A percentile compares a stretch with the other conserved stretches of the same genome.
phyloP scores from a whole-genome alignment of 257 asterid species.

The Ballota nigra region DNA sequence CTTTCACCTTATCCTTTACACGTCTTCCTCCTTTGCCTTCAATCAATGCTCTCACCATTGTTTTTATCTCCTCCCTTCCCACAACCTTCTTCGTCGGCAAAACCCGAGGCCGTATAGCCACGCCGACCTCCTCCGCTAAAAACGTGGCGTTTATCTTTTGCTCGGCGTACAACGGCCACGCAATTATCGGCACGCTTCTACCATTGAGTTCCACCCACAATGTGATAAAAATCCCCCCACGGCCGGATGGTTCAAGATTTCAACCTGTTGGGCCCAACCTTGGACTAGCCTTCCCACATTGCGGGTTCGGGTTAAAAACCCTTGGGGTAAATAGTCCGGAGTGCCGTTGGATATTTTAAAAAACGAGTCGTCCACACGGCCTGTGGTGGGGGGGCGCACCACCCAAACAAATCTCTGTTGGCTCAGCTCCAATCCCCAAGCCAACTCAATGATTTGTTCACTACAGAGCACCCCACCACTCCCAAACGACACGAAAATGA shows the following conservation, averaged over 20 bases:
- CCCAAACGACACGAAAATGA: slow-evolving; percentile 61
- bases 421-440: slow-evolving; percentile 64
- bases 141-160: slow-evolving; percentile 57
- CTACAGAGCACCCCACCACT: slow-evolving; percentile 57
- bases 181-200: slow-evolving; percentile 65
- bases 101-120: slow-evolving; percentile 46
- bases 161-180: slow-evolving; percentile 76
- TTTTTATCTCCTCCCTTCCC: slow-evolving; percentile 51
- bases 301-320: slow-evolving; percentile 34
- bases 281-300: slow-evolving; percentile 34
- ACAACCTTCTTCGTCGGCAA: slow-evolving; percentile 45
- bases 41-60: slow-evolving; percentile 42
- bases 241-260: slow-evolving; percentile 41
- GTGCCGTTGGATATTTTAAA: slow-evolving; percentile 27
- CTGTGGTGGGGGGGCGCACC: slow-evolving; percentile 44
- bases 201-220: slow-evolving; percentile 68
- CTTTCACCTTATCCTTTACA: slow-evolving; percentile 33
- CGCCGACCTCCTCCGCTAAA: slow-evolving; percentile 47
- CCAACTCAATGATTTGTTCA: slow-evolving; percentile 50
- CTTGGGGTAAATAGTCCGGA: slow-evolving; percentile 40
- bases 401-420: slow-evolving; percentile 63
- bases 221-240: slow-evolving; percentile 65
- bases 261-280: slow-evolving; percentile 49
- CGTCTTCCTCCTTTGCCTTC: slow-evolving; percentile 27
- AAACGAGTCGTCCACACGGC: slow-evolving; percentile 42